Percentiles rank a stretch among this genome's conserved stretches.
Evolutionary conservation across 345 rosid genomes (phyloP).

Genomic region (Adansonia digitata): DNA sequence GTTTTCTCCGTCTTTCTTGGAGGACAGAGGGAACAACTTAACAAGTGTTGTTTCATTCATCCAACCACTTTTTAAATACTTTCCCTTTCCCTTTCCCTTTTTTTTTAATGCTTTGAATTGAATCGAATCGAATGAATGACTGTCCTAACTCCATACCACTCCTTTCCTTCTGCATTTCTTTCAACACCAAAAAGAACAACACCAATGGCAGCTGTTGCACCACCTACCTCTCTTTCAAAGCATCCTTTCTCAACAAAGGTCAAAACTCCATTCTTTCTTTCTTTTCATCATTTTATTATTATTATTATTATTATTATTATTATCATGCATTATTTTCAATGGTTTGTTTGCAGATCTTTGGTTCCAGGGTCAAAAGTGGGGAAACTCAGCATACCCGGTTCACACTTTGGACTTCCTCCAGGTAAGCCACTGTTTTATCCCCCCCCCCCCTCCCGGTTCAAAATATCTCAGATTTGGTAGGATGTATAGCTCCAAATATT

Average conservation of each 20-base stretch:
- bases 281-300: no score
- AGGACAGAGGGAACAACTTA: no score
- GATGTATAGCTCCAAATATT: background rate
- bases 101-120: background rate
- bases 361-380: background rate
- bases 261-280: no score
- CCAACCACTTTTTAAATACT: no score
- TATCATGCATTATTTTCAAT: no score
- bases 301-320: no score
- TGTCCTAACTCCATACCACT: background rate
- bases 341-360: slow-evolving; percentile 11
- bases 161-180: background rate
- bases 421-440: background rate
- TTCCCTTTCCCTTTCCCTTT: background rate
- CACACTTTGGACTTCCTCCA: background rate
- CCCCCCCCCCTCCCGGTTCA: background rate
- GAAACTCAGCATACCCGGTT: background rate
- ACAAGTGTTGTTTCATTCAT: no score
- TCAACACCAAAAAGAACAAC: background rate
- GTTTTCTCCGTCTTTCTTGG: slow-evolving; percentile 14
- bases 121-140: no score
- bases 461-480: slow-evolving; percentile 1
- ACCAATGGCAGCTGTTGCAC: slow-evolving; percentile 1
- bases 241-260: no score
- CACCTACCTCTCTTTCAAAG: background rate